Evolutionary conservation across 1,284 basidiomycete genomes (phyloP).

Genomic region (Ganoderma boninense): DNA sequence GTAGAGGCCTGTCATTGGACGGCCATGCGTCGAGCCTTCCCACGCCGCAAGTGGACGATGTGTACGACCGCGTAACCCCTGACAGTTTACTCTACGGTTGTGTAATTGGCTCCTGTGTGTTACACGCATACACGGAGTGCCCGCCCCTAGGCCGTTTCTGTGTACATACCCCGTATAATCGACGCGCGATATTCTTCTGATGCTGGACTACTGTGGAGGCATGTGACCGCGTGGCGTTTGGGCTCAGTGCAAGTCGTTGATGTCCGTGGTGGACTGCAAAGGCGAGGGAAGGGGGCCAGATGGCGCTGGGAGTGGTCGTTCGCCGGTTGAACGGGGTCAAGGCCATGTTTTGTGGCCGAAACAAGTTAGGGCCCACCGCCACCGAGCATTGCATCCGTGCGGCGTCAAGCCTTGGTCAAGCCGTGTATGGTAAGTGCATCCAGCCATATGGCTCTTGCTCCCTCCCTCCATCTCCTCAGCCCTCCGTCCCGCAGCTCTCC

Average conservation of each 20-base stretch:
- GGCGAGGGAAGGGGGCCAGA: conserved; percentile 1
- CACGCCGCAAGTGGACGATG: neutral
- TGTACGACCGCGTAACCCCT: neutral
- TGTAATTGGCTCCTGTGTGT: conserved; percentile 10
- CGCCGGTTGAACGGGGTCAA: neutral
- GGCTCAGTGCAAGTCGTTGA: conserved; percentile 13
- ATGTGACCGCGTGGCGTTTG: conserved; percentile 13
- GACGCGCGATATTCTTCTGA: neutral
- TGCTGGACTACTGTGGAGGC: neutral
- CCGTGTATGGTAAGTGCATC: conserved; percentile 27
- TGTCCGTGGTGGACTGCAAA: neutral
- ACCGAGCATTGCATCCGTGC: conserved; percentile 26
- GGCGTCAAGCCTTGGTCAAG: conserved; percentile 28
- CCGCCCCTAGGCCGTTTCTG: conserved; percentile 17
- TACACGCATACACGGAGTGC: conserved; percentile 3
- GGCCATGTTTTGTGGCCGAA: neutral
- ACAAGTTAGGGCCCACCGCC: conserved; percentile 22
- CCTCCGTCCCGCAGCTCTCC: conserved; percentile 13
- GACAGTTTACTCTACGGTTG: neutral
- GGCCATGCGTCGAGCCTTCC: conserved; percentile 14
- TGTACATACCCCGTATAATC: conserved; percentile 26
- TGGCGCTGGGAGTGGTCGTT: neutral
- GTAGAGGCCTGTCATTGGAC: conserved; percentile 11
- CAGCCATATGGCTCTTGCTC: conserved; percentile 23
- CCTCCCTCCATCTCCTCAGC: conserved; percentile 25